Conservation (phyloP, 805 yeast species). For the Jamesozyma lodderae region DNA sequence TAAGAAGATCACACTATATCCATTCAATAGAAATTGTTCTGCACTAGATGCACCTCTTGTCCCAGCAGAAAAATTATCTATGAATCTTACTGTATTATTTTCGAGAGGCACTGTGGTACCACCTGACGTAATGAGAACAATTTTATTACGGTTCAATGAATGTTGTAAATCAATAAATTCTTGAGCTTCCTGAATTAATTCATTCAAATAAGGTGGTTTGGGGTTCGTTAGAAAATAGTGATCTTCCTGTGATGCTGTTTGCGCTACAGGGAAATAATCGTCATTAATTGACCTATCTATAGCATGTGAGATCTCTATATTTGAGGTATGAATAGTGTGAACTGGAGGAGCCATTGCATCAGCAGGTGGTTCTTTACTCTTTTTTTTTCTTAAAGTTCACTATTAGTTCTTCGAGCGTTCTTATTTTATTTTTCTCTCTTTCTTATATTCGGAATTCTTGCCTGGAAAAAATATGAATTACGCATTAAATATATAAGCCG, state of each 20-base stretch:
- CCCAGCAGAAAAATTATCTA: constrained; percentile 96
- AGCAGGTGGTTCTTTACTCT: neutral
- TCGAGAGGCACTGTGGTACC: constrained; percentile 98
- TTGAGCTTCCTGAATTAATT: constrained; percentile 46
- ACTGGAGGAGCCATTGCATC: neutral
- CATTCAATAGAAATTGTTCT: constrained; percentile 75
- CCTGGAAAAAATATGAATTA: no score
- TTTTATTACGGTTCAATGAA: constrained; percentile 34
- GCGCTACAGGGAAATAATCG: constrained; percentile 58
- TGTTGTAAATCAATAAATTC: constrained; percentile 55
- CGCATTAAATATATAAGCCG: no score
- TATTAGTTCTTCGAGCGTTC: neutral
- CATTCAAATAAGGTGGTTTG: constrained; percentile 65
- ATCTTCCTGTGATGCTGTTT: constrained; percentile 54
- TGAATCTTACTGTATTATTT: constrained; percentile 91
- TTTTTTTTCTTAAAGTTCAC: neutral
- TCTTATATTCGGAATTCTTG: no score
- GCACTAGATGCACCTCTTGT: constrained; percentile 96
- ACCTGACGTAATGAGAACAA: constrained; percentile 87
- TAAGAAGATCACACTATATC: constrained; percentile 85
- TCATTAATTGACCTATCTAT: constrained; percentile 71
- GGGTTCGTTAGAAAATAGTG: constrained; percentile 61
- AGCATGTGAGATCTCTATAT: constrained; percentile 62
- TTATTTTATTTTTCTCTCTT: neutral
- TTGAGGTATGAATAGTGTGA: constrained; percentile 46